A percentile compares a stretch with the other conserved stretches of the same genome.
These are phyloP conservation scores for Lichtheimia hyalospora DNA, from an alignment of 371 early-diverging fungal species.

Conservation along the genomic window DNA sequence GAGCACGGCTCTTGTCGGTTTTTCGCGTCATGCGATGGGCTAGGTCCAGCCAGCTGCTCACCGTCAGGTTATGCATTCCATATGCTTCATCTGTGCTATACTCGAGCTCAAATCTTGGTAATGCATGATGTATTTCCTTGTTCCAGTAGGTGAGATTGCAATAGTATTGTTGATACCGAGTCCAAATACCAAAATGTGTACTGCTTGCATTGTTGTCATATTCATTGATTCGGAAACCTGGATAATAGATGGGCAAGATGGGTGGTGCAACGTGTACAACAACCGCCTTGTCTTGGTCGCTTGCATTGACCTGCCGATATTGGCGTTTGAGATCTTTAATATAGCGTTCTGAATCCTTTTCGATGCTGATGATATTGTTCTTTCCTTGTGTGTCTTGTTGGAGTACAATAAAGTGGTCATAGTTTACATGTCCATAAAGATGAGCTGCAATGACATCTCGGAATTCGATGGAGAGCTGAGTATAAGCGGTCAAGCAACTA, in stretches of 20 bases:
- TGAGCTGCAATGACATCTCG: slow-evolving; percentile 64
- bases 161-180: slow-evolving; percentile 31
- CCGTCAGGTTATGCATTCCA: slow-evolving; percentile 54
- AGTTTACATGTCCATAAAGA: slow-evolving; percentile 77
- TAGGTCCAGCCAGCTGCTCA: slow-evolving; percentile 39
- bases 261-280: slow-evolving; percentile 65
- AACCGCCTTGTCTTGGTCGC: slow-evolving; percentile 18
- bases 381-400: background rate
- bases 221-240: slow-evolving; percentile 62
- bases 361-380: background rate
- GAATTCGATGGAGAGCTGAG: slow-evolving; percentile 53
- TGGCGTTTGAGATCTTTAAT: slow-evolving; percentile 14
- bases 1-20: background rate
- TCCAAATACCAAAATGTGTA: slow-evolving; percentile 20
- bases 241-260: slow-evolving; percentile 70
- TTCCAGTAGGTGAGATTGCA: slow-evolving; percentile 28
- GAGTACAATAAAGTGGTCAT: slow-evolving; percentile 58
- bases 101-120: slow-evolving; percentile 38
- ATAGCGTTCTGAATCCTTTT: slow-evolving; percentile 3
- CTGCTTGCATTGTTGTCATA: slow-evolving; percentile 29
- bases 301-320: slow-evolving; percentile 10
- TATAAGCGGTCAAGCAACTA: slow-evolving; percentile 58
- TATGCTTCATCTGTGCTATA: slow-evolving; percentile 55
- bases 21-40: slow-evolving; percentile 32
- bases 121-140: background rate